Evolutionary conservation across 306 rosid genomes (phyloP).

Genomic region (Vicia villosa): DNA sequence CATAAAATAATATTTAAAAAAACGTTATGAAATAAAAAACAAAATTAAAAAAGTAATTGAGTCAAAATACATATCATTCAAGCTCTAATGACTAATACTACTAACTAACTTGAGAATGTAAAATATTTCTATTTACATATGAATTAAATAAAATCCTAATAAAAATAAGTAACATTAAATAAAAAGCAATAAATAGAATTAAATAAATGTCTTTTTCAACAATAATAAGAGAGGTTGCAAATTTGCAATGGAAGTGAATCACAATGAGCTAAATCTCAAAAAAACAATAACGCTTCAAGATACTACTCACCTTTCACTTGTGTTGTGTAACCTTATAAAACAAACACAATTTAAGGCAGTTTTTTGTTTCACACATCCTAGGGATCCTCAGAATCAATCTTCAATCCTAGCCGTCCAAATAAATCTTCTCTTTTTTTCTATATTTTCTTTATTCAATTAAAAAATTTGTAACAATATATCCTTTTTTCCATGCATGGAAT

Average conservation of each 20-base stretch:
- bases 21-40: neutral
- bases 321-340: conserved; percentile 45
- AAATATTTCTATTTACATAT: no score
- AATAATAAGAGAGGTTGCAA: conserved; percentile 6
- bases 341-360: conserved; percentile 46
- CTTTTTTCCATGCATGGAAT: conserved; percentile 93
- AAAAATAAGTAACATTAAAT: neutral
- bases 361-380: conserved; percentile 40
- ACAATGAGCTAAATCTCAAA: conserved; percentile 16
- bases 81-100: no score
- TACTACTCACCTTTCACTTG: conserved; percentile 49
- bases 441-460: neutral
- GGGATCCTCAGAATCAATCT: conserved; percentile 48
- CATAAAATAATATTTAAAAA: neutral
- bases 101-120: no score
- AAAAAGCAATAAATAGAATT: conserved; percentile 37
- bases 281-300: conserved; percentile 43
- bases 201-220: conserved; percentile 39
- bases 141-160: no score
- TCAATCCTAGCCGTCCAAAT: conserved; percentile 59
- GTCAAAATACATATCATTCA: no score
- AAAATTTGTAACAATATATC: conserved; percentile 18
- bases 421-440: neutral
- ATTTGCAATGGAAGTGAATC: conserved; percentile 7
- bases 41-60: neutral